Evolutionary conservation across 352 stramenopile species (phyloP).

Genomic region (Blastocystis hominis): DNA sequence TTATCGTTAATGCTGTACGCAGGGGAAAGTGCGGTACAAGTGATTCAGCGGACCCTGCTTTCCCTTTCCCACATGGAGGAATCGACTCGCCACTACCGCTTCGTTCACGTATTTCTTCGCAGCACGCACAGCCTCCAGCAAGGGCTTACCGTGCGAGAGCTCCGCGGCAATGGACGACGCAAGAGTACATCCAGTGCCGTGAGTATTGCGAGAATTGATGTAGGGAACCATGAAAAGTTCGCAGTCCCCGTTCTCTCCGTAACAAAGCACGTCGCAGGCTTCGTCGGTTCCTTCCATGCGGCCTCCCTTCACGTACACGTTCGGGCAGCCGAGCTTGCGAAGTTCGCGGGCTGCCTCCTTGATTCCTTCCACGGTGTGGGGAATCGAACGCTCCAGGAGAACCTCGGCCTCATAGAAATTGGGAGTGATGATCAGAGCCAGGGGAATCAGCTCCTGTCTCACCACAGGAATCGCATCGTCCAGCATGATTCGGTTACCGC

Average conservation of each 20-base stretch:
- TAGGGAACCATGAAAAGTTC: conserved; percentile 62
- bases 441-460: conserved; percentile 72
- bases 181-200: conserved; percentile 85
- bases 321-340: conserved; percentile 10
- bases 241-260: conserved; percentile 31
- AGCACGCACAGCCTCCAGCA: conserved; percentile 60
- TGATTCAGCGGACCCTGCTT: conserved; percentile 59
- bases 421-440: conserved; percentile 77
- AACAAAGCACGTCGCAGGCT: conserved; percentile 40
- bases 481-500: conserved; percentile 72
- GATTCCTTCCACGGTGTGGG: conserved; percentile 28
- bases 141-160: conserved; percentile 66
- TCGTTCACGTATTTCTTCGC: conserved; percentile 59
- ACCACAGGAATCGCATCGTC: conserved; percentile 69
- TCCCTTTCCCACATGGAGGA: conserved; percentile 54
- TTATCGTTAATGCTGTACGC: conserved; percentile 11
- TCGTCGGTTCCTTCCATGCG: conserved; percentile 23
- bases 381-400: conserved; percentile 60
- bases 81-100: conserved; percentile 24
- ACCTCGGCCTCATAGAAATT: conserved; percentile 83
- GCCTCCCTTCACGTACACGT: conserved; percentile 55
- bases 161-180: conserved; percentile 77
- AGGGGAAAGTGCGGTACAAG: conserved; percentile 51
- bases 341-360: conserved; percentile 29
- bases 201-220: conserved; percentile 67